Evolutionary conservation across 306 rosid genomes (phyloP).

Genomic region (Notholithocarpus densiflorus): DNA sequence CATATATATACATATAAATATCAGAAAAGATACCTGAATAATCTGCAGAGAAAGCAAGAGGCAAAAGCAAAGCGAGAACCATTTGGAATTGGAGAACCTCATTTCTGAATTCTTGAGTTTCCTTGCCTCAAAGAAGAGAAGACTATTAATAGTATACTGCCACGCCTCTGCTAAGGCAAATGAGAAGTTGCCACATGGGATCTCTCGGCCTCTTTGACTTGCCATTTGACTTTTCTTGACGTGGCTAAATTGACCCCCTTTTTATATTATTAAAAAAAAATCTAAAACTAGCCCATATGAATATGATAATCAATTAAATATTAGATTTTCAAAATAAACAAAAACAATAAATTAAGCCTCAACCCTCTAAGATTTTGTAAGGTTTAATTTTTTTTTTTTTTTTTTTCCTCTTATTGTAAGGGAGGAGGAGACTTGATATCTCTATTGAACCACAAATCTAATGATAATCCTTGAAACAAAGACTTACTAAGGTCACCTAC

Average conservation of each 20-base stretch:
- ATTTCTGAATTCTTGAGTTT: constrained; percentile 10
- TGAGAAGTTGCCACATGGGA: constrained; percentile 20
- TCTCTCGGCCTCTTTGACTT: background rate
- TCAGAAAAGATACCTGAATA: constrained; percentile 29
- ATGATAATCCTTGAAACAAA: too few relatives aligned
- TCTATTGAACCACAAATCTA: too few relatives aligned
- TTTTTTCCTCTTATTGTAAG: too few relatives aligned
- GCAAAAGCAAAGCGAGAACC: constrained; percentile 31
- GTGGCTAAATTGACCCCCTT: background rate
- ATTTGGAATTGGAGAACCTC: constrained; percentile 6
- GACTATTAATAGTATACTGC: background rate
- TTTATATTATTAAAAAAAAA: too few relatives aligned
- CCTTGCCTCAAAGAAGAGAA: background rate
- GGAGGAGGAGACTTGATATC: too few relatives aligned
- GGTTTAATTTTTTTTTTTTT: too few relatives aligned
- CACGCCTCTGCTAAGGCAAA: constrained; percentile 18
- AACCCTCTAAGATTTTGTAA: too few relatives aligned
- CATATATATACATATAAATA: background rate
- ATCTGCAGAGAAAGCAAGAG: constrained; percentile 19
- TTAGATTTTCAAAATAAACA: too few relatives aligned
- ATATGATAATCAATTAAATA: too few relatives aligned
- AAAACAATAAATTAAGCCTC: too few relatives aligned
- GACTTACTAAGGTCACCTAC: too few relatives aligned
- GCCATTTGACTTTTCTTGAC: background rate
- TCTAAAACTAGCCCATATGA: too few relatives aligned